Percentiles rank a stretch among this genome's conserved stretches.
Conservation (phyloP, 1,284 basidiomycete genomes). For the Trichosporon sp. region DNA sequence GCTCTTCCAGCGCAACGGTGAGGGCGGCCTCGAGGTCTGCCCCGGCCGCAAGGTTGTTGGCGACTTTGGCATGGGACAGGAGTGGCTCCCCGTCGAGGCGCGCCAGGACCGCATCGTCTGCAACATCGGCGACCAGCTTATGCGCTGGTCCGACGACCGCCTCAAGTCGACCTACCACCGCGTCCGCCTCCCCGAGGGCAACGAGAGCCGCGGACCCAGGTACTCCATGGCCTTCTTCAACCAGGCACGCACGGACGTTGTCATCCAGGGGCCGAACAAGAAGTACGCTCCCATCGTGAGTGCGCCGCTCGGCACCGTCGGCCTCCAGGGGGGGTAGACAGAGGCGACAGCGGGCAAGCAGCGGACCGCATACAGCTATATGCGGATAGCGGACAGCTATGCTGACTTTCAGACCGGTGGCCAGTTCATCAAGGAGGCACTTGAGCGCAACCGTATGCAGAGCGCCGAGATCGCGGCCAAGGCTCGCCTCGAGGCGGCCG, state of each 20-base stretch:
- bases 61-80: conserved; percentile 32
- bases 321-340: neutral
- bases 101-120: conserved; percentile 32
- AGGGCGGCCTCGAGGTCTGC: conserved; percentile 36
- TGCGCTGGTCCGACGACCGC: conserved; percentile 32
- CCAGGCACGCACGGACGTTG: conserved; percentile 24
- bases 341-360: too few relatives aligned
- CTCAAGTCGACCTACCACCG: conserved; percentile 36
- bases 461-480: conserved; percentile 25
- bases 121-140: conserved; percentile 39
- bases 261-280: conserved; percentile 33
- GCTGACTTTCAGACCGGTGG: conserved; percentile 25
- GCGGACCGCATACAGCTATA: too few relatives aligned
- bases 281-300: conserved; percentile 32
- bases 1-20: conserved; percentile 34
- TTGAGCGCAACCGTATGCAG: conserved; percentile 32
- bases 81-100: conserved; percentile 30
- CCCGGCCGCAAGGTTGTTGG: conserved; percentile 34
- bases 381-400: neutral
- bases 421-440: conserved; percentile 29
- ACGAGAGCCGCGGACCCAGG: conserved; percentile 21
- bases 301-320: neutral
- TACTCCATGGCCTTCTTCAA: conserved; percentile 39
- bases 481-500: conserved; percentile 16
- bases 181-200: conserved; percentile 27